A percentile compares a stretch with the other conserved stretches of the same genome.
These are phyloP conservation scores for Candida ortonii DNA, from an alignment of 805 yeast species.

Conservation along the genomic window DNA sequence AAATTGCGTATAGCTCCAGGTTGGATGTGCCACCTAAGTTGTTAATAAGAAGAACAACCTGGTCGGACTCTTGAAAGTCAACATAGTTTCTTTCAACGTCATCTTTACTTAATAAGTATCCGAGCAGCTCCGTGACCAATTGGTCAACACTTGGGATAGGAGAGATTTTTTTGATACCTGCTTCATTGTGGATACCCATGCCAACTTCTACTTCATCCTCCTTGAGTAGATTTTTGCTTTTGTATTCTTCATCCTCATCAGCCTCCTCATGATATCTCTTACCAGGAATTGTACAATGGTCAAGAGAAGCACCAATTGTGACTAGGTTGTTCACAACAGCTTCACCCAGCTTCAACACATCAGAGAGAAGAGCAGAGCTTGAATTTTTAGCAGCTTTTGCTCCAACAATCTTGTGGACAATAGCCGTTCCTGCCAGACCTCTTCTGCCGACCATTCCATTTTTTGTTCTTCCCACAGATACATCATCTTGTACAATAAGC, in stretches of 20 bases:
- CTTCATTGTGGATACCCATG: conserved; percentile 92
- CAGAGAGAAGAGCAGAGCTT: conserved; percentile 41
- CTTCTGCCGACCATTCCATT: conserved; percentile 90
- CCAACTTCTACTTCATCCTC: conserved; percentile 77
- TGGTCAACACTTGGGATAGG: conserved; percentile 71
- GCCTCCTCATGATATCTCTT: conserved; percentile 15
- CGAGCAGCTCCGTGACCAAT: conserved; percentile 53
- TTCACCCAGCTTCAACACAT: conserved; percentile 55
- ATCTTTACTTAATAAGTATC: conserved; percentile 53
- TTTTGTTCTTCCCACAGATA: conserved; percentile 80
- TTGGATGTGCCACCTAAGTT: conserved; percentile 86
- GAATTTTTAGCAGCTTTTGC: conserved; percentile 39
- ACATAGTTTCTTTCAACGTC: conserved; percentile 82
- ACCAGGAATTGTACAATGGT: conserved; percentile 87
- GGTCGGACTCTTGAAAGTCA: conserved; percentile 50
- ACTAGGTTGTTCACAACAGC: conserved; percentile 61
- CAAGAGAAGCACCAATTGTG: conserved; percentile 83
- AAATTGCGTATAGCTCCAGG: conserved; percentile 69
- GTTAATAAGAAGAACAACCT: conserved; percentile 69
- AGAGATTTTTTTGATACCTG: conserved; percentile 61
- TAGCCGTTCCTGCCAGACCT: conserved; percentile 85
- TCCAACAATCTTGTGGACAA: conserved; percentile 81
- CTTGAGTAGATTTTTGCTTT: conserved; percentile 41
- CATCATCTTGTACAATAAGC: conserved; percentile 82
- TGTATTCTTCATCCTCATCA: conserved; percentile 12